Percentiles rank a stretch among this genome's conserved stretches.
These are phyloP conservation scores for Cladosporium sp. DNA, from an alignment of 2,329 filamentous ascomycete species.

Conservation along the genomic window DNA sequence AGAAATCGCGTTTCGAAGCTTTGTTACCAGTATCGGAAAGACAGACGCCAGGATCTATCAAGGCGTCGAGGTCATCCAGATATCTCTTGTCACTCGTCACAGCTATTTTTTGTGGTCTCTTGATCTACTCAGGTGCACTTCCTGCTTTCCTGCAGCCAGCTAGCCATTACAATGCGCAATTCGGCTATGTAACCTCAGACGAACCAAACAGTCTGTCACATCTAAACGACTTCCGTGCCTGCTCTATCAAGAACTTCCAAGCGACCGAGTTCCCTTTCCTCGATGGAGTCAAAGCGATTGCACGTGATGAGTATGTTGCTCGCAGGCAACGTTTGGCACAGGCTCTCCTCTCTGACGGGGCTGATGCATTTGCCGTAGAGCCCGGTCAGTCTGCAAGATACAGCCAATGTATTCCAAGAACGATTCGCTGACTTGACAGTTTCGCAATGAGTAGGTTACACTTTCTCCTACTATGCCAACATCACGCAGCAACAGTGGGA, in stretches of 20 bases:
- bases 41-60: background rate
- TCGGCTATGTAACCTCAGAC: background rate
- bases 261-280: constrained; percentile 48
- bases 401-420: background rate
- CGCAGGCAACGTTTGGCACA: constrained; percentile 54
- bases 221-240: constrained; percentile 37
- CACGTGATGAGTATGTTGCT: constrained; percentile 49
- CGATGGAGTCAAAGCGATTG: constrained; percentile 45
- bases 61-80: background rate
- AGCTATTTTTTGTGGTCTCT: background rate
- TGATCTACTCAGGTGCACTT: background rate
- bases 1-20: background rate
- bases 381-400: constrained; percentile 36
- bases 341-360: constrained; percentile 48
- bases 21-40: background rate
- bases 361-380: constrained; percentile 59
- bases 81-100: background rate
- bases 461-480: constrained; percentile 62
- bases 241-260: constrained; percentile 50
- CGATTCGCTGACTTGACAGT: background rate
- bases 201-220: background rate
- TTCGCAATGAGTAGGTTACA: constrained; percentile 42
- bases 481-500: constrained; percentile 60
- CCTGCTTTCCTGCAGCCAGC: background rate
- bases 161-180: background rate